Conservation (phyloP, 2,329 filamentous ascomycete genomes). For the Amesomyces nigricolor region DNA sequence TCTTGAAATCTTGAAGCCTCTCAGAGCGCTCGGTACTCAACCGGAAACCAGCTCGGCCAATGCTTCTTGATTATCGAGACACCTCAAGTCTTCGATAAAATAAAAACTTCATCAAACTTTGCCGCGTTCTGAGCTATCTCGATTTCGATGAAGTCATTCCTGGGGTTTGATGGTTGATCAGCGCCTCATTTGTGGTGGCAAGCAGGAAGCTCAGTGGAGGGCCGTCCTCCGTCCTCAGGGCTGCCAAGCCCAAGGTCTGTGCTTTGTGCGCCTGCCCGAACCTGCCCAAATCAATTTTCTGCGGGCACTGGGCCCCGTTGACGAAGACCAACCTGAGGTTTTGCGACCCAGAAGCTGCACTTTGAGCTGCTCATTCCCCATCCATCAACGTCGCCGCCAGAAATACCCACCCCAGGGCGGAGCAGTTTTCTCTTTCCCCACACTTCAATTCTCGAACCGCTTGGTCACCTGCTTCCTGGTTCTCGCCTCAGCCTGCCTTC, state of each 20-base stretch:
- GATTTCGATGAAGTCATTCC: no score
- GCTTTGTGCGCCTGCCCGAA: conserved; percentile 19
- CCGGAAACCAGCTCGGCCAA: no score
- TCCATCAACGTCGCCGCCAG: neutral
- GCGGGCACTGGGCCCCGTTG: conserved; percentile 3
- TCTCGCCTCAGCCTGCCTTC: neutral
- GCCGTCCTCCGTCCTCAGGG: no score
- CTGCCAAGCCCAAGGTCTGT: conserved; percentile 12
- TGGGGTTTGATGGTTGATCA: no score
- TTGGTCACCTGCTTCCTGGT: neutral
- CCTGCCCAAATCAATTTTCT: conserved; percentile 24
- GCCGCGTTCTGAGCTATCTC: no score
- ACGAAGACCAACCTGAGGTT: neutral
- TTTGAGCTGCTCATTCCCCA: conserved; percentile 14
- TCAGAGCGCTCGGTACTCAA: no score
- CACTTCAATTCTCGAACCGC: neutral
- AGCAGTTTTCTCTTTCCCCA: neutral
- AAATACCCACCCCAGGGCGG: neutral
- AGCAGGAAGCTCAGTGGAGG: no score
- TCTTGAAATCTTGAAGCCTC: no score
- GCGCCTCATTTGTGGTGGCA: no score
- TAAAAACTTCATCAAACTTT: no score
- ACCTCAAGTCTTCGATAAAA: no score
- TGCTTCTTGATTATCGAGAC: no score
- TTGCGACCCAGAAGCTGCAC: conserved; percentile 20